Evolutionary conservation across 495 filamentous ascomycete species (phyloP).

Genomic region (Penicillium waksmanii): DNA sequence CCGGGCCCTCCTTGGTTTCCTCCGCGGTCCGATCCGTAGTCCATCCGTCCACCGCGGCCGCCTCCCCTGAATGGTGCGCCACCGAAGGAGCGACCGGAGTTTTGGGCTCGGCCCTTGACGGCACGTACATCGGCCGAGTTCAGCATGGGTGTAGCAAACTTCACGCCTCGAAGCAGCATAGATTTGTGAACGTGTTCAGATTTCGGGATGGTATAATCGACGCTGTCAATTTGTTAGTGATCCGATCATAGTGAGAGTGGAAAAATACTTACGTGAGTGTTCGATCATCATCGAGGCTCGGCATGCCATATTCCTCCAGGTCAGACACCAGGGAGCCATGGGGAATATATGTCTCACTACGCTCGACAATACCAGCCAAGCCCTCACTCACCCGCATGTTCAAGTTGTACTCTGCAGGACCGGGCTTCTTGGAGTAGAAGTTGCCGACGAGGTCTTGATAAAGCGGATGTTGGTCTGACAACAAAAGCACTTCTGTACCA

Average conservation of each 20-base stretch:
- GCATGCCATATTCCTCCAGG: constrained; percentile 66
- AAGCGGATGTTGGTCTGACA: constrained; percentile 80
- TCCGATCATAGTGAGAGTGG: not conserved
- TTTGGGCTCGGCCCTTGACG: constrained; percentile 60
- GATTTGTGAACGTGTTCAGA: constrained; percentile 80
- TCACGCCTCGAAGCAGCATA: constrained; percentile 86
- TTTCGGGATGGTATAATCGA: constrained; percentile 81
- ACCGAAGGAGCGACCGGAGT: constrained; percentile 64
- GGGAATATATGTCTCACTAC: constrained; percentile 79
- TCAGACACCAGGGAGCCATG: constrained; percentile 68
- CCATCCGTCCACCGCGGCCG: constrained; percentile 57
- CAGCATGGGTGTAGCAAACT: constrained; percentile 69
- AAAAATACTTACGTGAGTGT: constrained; percentile 69
- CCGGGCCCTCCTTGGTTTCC: not conserved
- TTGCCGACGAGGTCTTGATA: constrained; percentile 79
- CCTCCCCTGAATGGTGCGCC: constrained; percentile 61
- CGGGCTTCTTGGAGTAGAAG: constrained; percentile 91
- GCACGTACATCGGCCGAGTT: constrained; percentile 72
- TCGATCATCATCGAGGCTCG: constrained; percentile 78
- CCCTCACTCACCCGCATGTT: constrained; percentile 75
- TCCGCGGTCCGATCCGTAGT: constrained; percentile 41
- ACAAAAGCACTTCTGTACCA: constrained; percentile 77
- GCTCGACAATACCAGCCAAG: constrained; percentile 77
- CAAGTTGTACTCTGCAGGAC: constrained; percentile 63
- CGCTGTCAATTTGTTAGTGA: constrained; percentile 57